These are phyloP conservation scores for Staphylotrichum longicolle DNA, from an alignment of 495 filamentous ascomycete genomes.

Conservation along the genomic window DNA sequence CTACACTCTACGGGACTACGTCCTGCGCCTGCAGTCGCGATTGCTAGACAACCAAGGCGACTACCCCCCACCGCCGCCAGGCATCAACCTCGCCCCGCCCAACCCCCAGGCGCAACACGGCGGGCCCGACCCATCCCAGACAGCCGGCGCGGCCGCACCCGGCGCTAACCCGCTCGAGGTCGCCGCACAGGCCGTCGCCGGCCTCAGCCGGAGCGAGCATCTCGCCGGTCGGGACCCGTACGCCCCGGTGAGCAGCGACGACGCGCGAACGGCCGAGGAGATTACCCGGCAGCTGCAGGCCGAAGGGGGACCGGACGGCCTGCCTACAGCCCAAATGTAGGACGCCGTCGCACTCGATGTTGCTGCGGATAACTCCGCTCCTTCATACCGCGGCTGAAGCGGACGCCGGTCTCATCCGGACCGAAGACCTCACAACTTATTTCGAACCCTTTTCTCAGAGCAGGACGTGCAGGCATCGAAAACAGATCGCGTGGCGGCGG, in stretches of 20 bases:
- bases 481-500: no score
- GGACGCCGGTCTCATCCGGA: no score
- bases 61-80: constrained; percentile 73
- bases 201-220: constrained; percentile 32
- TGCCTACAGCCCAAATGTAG: constrained; percentile 28
- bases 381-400: no score
- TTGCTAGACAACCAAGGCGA: constrained; percentile 81
- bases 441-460: neutral
- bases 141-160: constrained; percentile 11
- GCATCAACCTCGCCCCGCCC: constrained; percentile 41
- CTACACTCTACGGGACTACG: constrained; percentile 84
- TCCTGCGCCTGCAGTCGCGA: constrained; percentile 84
- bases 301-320: constrained; percentile 29
- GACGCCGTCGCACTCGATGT: neutral
- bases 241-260: constrained; percentile 12
- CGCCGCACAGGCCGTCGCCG: constrained; percentile 39
- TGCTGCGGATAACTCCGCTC: no score
- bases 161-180: constrained; percentile 30
- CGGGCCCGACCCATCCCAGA: neutral
- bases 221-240: constrained; percentile 1
- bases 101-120: constrained; percentile 16
- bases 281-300: constrained; percentile 41
- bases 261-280: constrained; percentile 40
- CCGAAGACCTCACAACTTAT: no score
- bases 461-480: no score